These are phyloP conservation scores for Chlorella sp. DNA, from an alignment of 139 green algal genomes.

Conservation along the genomic window DNA sequence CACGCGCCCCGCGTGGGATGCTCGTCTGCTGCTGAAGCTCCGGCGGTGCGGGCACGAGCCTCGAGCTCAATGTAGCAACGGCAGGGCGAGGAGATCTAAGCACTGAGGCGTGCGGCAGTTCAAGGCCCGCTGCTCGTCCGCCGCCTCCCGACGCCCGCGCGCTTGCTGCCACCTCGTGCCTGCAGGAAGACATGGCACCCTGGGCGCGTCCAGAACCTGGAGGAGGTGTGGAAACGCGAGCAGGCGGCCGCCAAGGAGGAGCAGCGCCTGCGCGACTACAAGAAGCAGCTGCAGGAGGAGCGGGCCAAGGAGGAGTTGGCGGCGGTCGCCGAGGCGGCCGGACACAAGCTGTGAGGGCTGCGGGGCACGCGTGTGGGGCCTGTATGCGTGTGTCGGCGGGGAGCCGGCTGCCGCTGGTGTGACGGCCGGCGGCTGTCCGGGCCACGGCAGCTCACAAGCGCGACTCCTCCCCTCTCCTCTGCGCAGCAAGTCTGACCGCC, in stretches of 20 bases:
- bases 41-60: not conserved
- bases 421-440: too few species aligned
- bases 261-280: conserved; percentile 83
- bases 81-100: not conserved
- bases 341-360: conserved; percentile 55
- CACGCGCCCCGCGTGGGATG: not conserved
- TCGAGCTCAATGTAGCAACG: not conserved
- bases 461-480: not conserved
- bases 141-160: not conserved
- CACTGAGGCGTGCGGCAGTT: not conserved
- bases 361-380: not conserved
- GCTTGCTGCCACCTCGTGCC: not conserved
- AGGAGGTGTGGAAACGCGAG: conserved; percentile 94
- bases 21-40: not conserved
- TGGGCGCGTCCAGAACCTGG: conserved; percentile 70
- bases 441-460: too few species aligned
- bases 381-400: not conserved
- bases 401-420: not conserved
- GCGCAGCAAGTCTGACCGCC: conserved; percentile 63
- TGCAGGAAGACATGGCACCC: conserved; percentile 77
- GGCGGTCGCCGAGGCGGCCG: conserved; percentile 62
- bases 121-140: not conserved
- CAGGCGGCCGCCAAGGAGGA: conserved; percentile 78
- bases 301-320: conserved; percentile 75
- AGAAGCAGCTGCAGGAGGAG: conserved; percentile 88